Percentiles rank a stretch among this genome's conserved stretches.
Conservation (phyloP, 108 stramenopile genomes). For the Schizochytrium sp. region DNA sequence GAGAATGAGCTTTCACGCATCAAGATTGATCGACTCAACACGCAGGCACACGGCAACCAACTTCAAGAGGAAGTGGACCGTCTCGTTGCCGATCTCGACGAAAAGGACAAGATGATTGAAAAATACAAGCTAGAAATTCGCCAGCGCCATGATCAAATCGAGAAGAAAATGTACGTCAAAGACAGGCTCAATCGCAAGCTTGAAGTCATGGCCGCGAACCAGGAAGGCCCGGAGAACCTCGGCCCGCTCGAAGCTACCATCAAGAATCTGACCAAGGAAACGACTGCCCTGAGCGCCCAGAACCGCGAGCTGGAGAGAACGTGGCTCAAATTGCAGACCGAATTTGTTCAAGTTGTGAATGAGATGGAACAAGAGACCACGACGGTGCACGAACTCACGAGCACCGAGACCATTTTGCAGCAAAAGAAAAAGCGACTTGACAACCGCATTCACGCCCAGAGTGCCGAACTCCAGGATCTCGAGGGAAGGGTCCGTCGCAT, state of each 20-base stretch:
- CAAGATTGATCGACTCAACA: constrained; percentile 60
- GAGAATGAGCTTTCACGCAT: constrained; percentile 66
- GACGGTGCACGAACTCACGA: constrained; percentile 47
- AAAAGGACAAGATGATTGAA: constrained; percentile 50
- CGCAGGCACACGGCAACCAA: constrained; percentile 49
- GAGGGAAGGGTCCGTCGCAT: constrained; percentile 38
- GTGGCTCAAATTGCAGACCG: constrained; percentile 61
- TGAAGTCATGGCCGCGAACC: constrained; percentile 55
- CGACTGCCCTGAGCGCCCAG: constrained; percentile 32
- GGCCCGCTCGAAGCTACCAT: constrained; percentile 70
- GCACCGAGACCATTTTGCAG: constrained; percentile 46
- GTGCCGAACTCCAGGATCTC: constrained; percentile 50
- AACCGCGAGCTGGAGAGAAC: constrained; percentile 46
- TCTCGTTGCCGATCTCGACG: constrained; percentile 37
- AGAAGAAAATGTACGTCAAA: constrained; percentile 67
- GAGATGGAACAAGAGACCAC: constrained; percentile 53
- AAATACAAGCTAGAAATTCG: constrained; percentile 64
- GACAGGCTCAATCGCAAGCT: constrained; percentile 68
- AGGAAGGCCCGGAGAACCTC: constrained; percentile 55
- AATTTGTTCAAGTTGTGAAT: constrained; percentile 44
- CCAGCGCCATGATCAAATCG: constrained; percentile 70
- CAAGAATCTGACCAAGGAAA: constrained; percentile 59
- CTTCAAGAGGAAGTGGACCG: constrained; percentile 49
- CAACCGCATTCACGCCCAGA: constrained; percentile 43
- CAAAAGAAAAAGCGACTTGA: constrained; percentile 56